Conservation (phyloP, 1,139 yeast genomes). For the Yamadazyma friedrichii region DNA sequence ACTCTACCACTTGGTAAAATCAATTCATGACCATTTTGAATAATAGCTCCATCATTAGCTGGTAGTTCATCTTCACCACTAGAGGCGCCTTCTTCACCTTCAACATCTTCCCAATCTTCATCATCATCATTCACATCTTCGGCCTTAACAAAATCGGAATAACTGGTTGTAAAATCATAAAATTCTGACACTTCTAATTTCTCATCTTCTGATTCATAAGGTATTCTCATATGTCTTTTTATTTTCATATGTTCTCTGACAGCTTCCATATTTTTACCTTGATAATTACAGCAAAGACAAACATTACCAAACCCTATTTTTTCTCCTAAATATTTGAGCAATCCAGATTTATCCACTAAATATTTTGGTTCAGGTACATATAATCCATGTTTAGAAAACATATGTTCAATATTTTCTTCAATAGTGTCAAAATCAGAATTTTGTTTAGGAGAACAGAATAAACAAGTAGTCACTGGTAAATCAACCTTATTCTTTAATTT, state of each 20-base stretch:
- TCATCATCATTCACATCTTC: conserved; percentile 21
- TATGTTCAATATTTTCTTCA: conserved; percentile 71
- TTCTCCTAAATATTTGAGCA: conserved; percentile 73
- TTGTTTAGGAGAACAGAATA: conserved; percentile 66
- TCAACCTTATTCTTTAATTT: conserved; percentile 63
- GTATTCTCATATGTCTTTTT: conserved; percentile 85
- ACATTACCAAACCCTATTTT: conserved; percentile 83
- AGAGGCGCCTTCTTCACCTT: conserved; percentile 40
- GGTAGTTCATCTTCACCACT: conserved; percentile 40
- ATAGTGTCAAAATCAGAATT: conserved; percentile 33
- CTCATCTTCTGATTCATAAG: conserved; percentile 83
- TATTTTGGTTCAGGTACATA: conserved; percentile 81
- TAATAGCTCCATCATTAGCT: conserved; percentile 30
- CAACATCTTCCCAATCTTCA: conserved; percentile 46
- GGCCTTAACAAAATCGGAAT: conserved; percentile 30
- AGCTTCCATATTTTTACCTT: conserved; percentile 80
- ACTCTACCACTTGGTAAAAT: conserved; percentile 84
- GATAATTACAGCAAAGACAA: conserved; percentile 80
- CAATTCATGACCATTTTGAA: conserved; percentile 68
- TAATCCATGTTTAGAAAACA: conserved; percentile 77
- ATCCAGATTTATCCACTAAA: conserved; percentile 67
- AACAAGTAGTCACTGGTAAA: conserved; percentile 71
- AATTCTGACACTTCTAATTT: conserved; percentile 77
- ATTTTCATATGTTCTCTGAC: conserved; percentile 87
- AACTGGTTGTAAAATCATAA: conserved; percentile 79